Evolutionary conservation across 768 basidiomycete genomes (phyloP).

Genomic region (Hygrocybe coccinea): DNA sequence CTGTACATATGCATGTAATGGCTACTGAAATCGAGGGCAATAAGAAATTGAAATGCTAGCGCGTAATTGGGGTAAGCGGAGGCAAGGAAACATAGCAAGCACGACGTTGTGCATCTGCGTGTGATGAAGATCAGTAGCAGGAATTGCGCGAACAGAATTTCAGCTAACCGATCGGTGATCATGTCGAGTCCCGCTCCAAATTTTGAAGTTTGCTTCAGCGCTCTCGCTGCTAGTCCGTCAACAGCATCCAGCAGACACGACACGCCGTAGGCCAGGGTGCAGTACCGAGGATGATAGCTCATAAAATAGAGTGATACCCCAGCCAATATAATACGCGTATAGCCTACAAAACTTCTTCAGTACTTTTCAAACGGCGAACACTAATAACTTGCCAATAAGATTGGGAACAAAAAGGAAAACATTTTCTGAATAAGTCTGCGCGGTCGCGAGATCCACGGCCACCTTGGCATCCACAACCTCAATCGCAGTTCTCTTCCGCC

Average conservation of each 20-base stretch:
- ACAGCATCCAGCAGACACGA: slow-evolving; percentile 94
- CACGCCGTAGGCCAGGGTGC: slow-evolving; percentile 82
- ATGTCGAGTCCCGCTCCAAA: slow-evolving; percentile 98
- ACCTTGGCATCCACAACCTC: slow-evolving; percentile 78
- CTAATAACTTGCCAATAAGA: slow-evolving; percentile 69
- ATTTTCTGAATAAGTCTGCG: slow-evolving; percentile 86
- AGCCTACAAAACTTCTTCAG: slow-evolving; percentile 49
- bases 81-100: slow-evolving; percentile 89
- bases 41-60: slow-evolving; percentile 87
- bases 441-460: slow-evolving; percentile 82
- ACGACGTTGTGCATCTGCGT: slow-evolving; percentile 88
- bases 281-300: slow-evolving; percentile 91
- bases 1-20: slow-evolving; percentile 99
- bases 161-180: slow-evolving; percentile 92
- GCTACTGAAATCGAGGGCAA: slow-evolving; percentile 94
- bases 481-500: slow-evolving; percentile 51
- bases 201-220: slow-evolving; percentile 85
- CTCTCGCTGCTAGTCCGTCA: slow-evolving; percentile 88
- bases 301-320: slow-evolving; percentile 86
- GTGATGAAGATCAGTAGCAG: neutral
- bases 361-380: neutral
- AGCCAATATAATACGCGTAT: slow-evolving; percentile 85
- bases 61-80: slow-evolving; percentile 85
- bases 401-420: slow-evolving; percentile 97
- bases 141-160: slow-evolving; percentile 9